These are phyloP conservation scores for Alternaria ethzedia DNA, from an alignment of 2,329 filamentous ascomycete genomes.

Conservation along the genomic window DNA sequence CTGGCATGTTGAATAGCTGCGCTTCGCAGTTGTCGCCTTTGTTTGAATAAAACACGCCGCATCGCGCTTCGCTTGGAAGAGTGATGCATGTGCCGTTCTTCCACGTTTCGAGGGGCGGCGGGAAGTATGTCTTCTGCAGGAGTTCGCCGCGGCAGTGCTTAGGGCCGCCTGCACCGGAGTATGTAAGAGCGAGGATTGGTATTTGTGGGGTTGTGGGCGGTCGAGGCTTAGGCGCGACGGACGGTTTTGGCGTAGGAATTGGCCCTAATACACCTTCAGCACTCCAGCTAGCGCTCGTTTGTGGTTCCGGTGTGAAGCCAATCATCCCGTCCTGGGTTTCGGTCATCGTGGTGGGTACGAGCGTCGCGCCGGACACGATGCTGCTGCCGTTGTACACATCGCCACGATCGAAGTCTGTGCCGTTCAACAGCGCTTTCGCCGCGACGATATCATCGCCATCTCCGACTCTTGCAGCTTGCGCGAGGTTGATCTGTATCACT, in stretches of 20 bases:
- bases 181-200: constrained; percentile 42
- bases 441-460: constrained; percentile 22
- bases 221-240: constrained; percentile 9
- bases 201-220: constrained; percentile 23
- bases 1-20: constrained; percentile 37
- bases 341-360: constrained; percentile 18
- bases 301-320: constrained; percentile 25
- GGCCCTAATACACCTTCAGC: constrained; percentile 36
- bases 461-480: constrained; percentile 34
- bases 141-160: constrained; percentile 45
- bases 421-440: constrained; percentile 36
- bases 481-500: constrained; percentile 30
- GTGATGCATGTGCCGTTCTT: constrained; percentile 43
- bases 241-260: constrained; percentile 18
- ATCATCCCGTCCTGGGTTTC: constrained; percentile 34
- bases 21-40: constrained; percentile 47
- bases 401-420: constrained; percentile 36
- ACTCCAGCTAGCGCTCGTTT: constrained; percentile 18
- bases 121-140: constrained; percentile 32
- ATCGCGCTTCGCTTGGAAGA: constrained; percentile 39
- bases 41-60: constrained; percentile 42
- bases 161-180: constrained; percentile 41
- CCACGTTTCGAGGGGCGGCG: constrained; percentile 31
- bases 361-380: constrained; percentile 17
- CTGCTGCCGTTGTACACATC: constrained; percentile 32